These are phyloP conservation scores for Colletotrichum neosansevieriae DNA, from an alignment of 2,329 filamentous ascomycete genomes.

Conservation along the genomic window DNA sequence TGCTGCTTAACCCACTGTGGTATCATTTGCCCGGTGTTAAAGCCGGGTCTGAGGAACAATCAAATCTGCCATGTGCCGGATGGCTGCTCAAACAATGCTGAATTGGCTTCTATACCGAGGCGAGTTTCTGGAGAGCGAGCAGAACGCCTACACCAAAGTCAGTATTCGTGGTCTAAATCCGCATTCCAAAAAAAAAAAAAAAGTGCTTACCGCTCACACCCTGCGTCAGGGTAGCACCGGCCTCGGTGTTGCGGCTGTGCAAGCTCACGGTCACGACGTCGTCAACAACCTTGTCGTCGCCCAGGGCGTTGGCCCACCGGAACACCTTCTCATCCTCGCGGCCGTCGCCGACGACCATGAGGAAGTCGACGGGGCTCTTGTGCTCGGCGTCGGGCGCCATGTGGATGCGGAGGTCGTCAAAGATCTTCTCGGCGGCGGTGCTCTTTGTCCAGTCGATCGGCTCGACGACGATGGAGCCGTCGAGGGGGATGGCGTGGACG, in stretches of 20 bases:
- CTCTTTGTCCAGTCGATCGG: conserved; percentile 89
- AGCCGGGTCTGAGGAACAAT: conserved; percentile 30
- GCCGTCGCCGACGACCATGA: conserved; percentile 91
- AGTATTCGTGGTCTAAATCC: not conserved
- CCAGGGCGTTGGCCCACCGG: conserved; percentile 88
- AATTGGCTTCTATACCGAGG: conserved; percentile 40
- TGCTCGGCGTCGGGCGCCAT: conserved; percentile 49
- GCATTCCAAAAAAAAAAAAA: no score
- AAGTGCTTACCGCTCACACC: conserved; percentile 83
- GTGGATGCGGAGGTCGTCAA: conserved; percentile 65
- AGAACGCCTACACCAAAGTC: conserved; percentile 52
- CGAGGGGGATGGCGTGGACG: conserved; percentile 85
- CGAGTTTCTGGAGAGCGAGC: conserved; percentile 57
- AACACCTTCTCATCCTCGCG: conserved; percentile 95
- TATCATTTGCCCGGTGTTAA: conserved; percentile 38
- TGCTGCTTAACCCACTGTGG: conserved; percentile 34
- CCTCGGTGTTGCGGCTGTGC: conserved; percentile 89
- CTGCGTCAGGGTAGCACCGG: conserved; percentile 86
- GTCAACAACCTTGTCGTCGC: conserved; percentile 67
- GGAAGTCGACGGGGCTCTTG: conserved; percentile 76
- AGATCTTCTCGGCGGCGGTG: conserved; percentile 82
- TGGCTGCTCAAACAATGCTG: not conserved
- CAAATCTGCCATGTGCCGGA: conserved; percentile 21
- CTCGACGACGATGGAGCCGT: conserved; percentile 86
- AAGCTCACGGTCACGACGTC: conserved; percentile 88